Base-by-base conservation (phyloP, 176 grass and related monocot species). In the Pharus latifolius region DNA sequence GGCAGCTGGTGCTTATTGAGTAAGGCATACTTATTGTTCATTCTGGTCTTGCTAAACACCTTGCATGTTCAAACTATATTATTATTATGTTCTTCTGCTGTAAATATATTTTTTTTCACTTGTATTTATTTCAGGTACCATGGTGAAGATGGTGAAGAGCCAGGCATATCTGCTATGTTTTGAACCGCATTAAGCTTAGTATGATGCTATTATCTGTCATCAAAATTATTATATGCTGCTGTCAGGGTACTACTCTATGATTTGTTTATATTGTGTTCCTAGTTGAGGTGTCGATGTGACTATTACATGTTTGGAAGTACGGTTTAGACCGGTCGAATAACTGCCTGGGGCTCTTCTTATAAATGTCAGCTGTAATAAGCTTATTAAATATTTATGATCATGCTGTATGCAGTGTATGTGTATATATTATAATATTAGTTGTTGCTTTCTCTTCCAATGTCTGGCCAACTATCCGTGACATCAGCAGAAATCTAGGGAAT, bases 1-100 rank as follows among this genome's bases (percentile, higher is more conserved):
- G 58, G 82, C 74, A 55, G 83, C 82, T 34, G 66, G 64, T 54
- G 49, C 75, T 44, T 90, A 86, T 16, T 86, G 78, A 90, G 56
- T 67, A 57, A 75, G 65, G 29, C 27, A 56, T 49, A 14, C 12
- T 49, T 60, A 42, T 65, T 42, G 40, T 1, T 18, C 59, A 30
- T 14, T 75, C 29, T 63, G 10, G 31, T 75, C 69, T 45, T 1
- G 30, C 17, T 56, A 2, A 4, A 52, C 31, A 60, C 3, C 29
- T 68, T 18, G 43, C 7, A 6, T 27, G 35, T 75, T 30, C 4
- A 63, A 25, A 43, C 20, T 65, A 49, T 38, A 38, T 38, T 38
- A 38, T n/a, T n/a, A n/a, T n/a, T n/a, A n/a, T n/a, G n/a, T n/a
- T n/a, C 38, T 63, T 14, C 29, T 70, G n/a, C 15, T 29, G 13